Base-by-base conservation (phyloP, 2,329 filamentous ascomycete genomes). In the Knufia fluminis region DNA sequence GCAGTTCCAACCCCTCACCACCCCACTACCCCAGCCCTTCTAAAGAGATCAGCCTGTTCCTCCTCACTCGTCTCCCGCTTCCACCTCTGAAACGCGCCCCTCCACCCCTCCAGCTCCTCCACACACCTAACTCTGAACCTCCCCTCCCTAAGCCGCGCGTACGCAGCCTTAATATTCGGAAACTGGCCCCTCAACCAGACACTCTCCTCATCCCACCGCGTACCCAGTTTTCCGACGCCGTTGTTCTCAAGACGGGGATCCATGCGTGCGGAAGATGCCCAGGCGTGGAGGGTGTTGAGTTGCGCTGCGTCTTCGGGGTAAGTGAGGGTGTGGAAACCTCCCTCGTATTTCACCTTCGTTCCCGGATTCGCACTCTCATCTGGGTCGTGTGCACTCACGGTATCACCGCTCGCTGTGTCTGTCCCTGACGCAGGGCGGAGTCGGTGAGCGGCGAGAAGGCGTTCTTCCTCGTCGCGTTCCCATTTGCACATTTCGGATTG, bases 141-240 rank as follows among this genome's bases (percentile, higher is more conserved):
- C 42, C 65, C 63, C 31, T 80, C 75, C 0, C 87, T 88, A 32
- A 71, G 69, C 53, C 76, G 71, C 51, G 83, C 76, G 63, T 92
- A 96, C 24, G 75, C 77, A 57, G 81, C 75, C 65, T 87, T 85
- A 31, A 90, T 85, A 10, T 80, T 73, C 0, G 77, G 73, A 57
- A 85, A 85, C 2, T 80, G 72, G 50, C 76, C 73, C 16, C 90
- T 74, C 60, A 84, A 75, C 86, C 86, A 94, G 46, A 80, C 77
- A 58, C 84, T 71, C 65, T 80, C 77, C 41, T 80, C 76, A 7
- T 77, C 75, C 89, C 90, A 96, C 22, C 68, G 69, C 2, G 83
- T 83, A 23, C 86, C 82, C 55, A 75, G 66, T 64, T 88, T 91
- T 1, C 83, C 83, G 12, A 67, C 64, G 0, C 69, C 70, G 4